phyloP scores from a whole-genome alignment of 768 basidiomycete species.

The Boletus rufocinnamomeus region DNA sequence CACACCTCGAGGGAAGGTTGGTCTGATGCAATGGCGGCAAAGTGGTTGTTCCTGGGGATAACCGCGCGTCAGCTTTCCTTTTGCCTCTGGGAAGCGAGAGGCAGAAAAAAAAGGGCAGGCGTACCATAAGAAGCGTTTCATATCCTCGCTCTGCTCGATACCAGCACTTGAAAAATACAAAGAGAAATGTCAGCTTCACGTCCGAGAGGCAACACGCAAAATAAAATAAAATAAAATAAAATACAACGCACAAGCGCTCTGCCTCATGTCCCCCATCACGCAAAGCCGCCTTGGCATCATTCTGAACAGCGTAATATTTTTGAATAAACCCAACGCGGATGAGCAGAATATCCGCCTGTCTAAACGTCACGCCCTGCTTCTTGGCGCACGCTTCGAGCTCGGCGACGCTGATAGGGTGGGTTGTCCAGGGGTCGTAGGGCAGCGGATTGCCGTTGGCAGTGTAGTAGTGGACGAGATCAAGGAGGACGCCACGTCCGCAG shows the following conservation, averaged over 20 bases:
- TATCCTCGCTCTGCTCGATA: slow-evolving; percentile 66
- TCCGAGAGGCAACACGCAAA: background rate
- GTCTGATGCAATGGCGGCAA: slow-evolving; percentile 68
- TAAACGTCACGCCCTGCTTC: slow-evolving; percentile 57
- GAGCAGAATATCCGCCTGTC: slow-evolving; percentile 61
- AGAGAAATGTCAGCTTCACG: background rate
- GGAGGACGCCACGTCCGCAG: slow-evolving; percentile 65
- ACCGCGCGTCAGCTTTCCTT: background rate
- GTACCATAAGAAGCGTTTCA: slow-evolving; percentile 74
- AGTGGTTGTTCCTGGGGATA: slow-evolving; percentile 63
- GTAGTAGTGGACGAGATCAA: slow-evolving; percentile 61
- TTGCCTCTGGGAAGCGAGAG: background rate
- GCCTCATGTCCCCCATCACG: slow-evolving; percentile 33
- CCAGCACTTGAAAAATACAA: slow-evolving; percentile 49
- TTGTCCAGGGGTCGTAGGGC: slow-evolving; percentile 66
- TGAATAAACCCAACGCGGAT: slow-evolving; percentile 64
- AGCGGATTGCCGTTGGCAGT: slow-evolving; percentile 41
- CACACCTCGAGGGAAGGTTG: slow-evolving; percentile 63
- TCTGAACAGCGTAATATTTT: slow-evolving; percentile 47
- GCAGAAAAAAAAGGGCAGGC: slow-evolving; percentile 11
- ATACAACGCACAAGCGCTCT: slow-evolving; percentile 52
- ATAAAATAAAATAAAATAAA: background rate
- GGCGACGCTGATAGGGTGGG: slow-evolving; percentile 50
- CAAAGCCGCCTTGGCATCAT: slow-evolving; percentile 48
- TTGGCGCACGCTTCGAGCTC: slow-evolving; percentile 62